Conservation (phyloP, 176 grass and related monocot genomes). For the Poa annua region DNA sequence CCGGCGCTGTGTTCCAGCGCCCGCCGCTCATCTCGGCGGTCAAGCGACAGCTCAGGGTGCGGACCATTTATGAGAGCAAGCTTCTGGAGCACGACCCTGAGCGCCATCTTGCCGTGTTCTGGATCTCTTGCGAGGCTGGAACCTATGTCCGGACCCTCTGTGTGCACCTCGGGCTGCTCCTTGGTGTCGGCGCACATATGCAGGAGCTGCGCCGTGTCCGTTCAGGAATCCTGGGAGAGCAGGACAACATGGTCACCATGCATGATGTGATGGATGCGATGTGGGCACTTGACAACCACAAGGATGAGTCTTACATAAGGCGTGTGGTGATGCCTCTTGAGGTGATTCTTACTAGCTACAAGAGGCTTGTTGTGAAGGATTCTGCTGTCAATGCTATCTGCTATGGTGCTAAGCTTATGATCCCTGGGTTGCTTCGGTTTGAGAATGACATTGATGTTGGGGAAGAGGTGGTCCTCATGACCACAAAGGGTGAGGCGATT, state of each 20-base stretch:
- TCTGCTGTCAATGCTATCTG: constrained; percentile 96
- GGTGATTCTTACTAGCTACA: constrained; percentile 89
- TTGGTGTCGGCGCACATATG: constrained; percentile 89
- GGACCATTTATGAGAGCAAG: constrained; percentile 97
- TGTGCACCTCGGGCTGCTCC: constrained; percentile 87
- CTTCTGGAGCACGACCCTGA: constrained; percentile 86
- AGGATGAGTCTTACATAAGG: constrained; percentile 78
- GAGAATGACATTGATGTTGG: constrained; percentile 96
- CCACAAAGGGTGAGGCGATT: constrained; percentile 90
- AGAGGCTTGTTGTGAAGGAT: constrained; percentile 95
- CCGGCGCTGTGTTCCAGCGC: constrained; percentile 94
- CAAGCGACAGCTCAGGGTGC: constrained; percentile 92
- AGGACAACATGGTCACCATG: constrained; percentile 99
- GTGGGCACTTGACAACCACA: constrained; percentile 81
- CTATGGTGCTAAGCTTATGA: constrained; percentile 98
- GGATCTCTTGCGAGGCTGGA: constrained; percentile 93
- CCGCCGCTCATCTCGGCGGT: constrained; percentile 94
- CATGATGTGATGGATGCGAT: constrained; percentile 90
- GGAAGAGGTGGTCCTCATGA: constrained; percentile 91
- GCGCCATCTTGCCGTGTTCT: constrained; percentile 83
- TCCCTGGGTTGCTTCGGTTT: constrained; percentile 85
- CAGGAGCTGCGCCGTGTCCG: constrained; percentile 92
- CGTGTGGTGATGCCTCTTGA: constrained; percentile 93
- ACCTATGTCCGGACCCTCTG: constrained; percentile 94
- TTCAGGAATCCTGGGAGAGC: constrained; percentile 85